phyloP scores from a whole-genome alignment of 441 rosid genomes.

The Biscutella laevigata region DNA sequence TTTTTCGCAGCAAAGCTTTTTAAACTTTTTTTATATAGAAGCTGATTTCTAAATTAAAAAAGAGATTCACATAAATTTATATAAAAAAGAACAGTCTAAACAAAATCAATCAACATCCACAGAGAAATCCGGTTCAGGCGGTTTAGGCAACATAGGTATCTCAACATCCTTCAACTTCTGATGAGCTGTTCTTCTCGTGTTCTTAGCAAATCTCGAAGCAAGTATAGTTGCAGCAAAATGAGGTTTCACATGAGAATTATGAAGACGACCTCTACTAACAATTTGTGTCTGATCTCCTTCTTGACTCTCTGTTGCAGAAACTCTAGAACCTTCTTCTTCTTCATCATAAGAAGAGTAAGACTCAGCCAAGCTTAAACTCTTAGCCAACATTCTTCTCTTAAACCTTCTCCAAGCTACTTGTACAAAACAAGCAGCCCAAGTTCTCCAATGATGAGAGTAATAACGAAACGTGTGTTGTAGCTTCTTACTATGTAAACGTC shows the following conservation, averaged over 20 bases:
- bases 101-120: slow-evolving; percentile 37
- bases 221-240: slow-evolving; percentile 53
- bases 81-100: slow-evolving; percentile 17
- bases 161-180: slow-evolving; percentile 44
- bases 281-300: slow-evolving; percentile 29
- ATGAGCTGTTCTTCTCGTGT: slow-evolving; percentile 56
- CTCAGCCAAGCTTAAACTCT: slow-evolving; percentile 48
- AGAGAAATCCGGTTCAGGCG: slow-evolving; percentile 82
- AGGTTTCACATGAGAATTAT: slow-evolving; percentile 39
- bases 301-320: slow-evolving; percentile 15
- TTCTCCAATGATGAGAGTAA: slow-evolving; percentile 85
- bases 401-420: slow-evolving; percentile 74
- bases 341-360: slow-evolving; percentile 38
- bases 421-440: slow-evolving; percentile 86
- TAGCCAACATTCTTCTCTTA: slow-evolving; percentile 48
- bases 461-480: slow-evolving; percentile 85
- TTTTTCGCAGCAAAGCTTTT: slow-evolving; percentile 13
- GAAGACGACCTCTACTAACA: slow-evolving; percentile 15
- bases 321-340: slow-evolving; percentile 14
- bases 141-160: slow-evolving; percentile 66
- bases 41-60: slow-evolving; percentile 14
- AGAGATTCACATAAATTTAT: neutral
- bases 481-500: slow-evolving; percentile 86
- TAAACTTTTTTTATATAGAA: neutral
- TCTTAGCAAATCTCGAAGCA: slow-evolving; percentile 79